Evolutionary conservation across 495 filamentous ascomycete genomes (phyloP).

Genomic region (Hypoxylon perforatum): DNA sequence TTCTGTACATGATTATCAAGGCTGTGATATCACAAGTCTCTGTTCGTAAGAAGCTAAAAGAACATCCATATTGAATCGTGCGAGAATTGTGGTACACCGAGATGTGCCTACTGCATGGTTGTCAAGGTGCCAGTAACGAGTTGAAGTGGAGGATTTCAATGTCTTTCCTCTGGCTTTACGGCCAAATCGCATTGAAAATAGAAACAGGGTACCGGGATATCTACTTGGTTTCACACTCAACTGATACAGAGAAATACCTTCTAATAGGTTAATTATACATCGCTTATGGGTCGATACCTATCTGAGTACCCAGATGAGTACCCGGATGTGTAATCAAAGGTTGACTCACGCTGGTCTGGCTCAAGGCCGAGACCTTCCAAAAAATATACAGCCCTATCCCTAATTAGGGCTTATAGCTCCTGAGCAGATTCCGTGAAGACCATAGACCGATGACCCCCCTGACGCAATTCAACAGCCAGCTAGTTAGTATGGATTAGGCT

Average conservation of each 20-base stretch:
- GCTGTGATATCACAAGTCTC: no score
- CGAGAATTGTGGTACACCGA: constrained; percentile 1
- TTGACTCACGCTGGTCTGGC: neutral
- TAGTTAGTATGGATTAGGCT: neutral
- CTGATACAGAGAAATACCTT: no score
- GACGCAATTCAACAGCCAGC: neutral
- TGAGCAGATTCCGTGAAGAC: neutral
- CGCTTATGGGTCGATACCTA: no score
- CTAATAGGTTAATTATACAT: no score
- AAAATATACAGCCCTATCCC: neutral
- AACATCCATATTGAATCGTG: neutral
- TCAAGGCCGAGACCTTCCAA: neutral
- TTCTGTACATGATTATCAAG: no score
- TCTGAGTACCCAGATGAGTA: neutral
- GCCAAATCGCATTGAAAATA: no score
- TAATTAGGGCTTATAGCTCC: neutral
- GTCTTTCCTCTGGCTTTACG: no score
- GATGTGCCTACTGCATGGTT: constrained; percentile 11
- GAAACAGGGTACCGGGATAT: no score
- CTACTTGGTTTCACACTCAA: no score
- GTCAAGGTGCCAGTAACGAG: constrained; percentile 1
- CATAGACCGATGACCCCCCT: neutral
- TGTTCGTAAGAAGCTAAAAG: no score
- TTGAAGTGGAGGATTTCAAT: neutral
- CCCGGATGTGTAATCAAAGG: neutral